Conservation (phyloP, 192 early-diverging fungal species). For the Coemansia furcata region DNA sequence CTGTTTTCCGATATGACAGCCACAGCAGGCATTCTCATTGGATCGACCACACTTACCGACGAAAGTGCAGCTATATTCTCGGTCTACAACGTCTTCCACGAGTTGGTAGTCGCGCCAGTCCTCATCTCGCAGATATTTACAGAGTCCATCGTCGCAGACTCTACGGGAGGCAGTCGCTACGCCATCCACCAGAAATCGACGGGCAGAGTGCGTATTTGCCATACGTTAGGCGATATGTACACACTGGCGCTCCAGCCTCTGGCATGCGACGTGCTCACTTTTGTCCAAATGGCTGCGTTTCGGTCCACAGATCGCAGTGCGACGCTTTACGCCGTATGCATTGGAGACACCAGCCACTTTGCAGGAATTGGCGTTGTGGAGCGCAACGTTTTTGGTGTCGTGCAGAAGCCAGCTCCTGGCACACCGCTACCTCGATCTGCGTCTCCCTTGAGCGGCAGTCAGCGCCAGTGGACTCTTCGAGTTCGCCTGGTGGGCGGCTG, state of each 20-base stretch:
- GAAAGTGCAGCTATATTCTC: constrained; percentile 9
- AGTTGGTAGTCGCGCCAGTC: constrained; percentile 16
- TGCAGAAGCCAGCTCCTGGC: constrained; percentile 5
- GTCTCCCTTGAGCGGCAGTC: not conserved
- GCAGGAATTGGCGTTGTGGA: constrained; percentile 14
- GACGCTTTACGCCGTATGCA: constrained; percentile 25
- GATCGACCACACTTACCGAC: constrained; percentile 3
- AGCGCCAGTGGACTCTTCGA: constrained; percentile 27
- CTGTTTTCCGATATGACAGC: constrained; percentile 36
- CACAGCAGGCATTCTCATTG: constrained; percentile 6
- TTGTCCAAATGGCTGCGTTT: constrained; percentile 20
- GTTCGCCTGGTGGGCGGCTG: constrained; percentile 9
- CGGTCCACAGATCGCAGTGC: constrained; percentile 19
- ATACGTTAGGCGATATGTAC: not conserved
- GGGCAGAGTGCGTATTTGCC: not conserved
- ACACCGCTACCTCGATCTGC: not conserved
- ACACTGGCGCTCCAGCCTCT: constrained; percentile 23
- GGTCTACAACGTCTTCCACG: constrained; percentile 18
- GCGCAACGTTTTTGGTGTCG: constrained; percentile 25
- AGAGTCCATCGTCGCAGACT: not conserved
- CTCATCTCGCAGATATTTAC: not conserved
- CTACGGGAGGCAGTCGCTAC: not conserved
- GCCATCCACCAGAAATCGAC: constrained; percentile 39
- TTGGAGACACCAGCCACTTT: constrained; percentile 31
- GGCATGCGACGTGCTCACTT: constrained; percentile 21